Percentiles rank a stretch among this genome's conserved stretches.
phyloP scores from a whole-genome alignment of 805 yeast genomes.

The Sungouiozyma intestinalis region DNA sequence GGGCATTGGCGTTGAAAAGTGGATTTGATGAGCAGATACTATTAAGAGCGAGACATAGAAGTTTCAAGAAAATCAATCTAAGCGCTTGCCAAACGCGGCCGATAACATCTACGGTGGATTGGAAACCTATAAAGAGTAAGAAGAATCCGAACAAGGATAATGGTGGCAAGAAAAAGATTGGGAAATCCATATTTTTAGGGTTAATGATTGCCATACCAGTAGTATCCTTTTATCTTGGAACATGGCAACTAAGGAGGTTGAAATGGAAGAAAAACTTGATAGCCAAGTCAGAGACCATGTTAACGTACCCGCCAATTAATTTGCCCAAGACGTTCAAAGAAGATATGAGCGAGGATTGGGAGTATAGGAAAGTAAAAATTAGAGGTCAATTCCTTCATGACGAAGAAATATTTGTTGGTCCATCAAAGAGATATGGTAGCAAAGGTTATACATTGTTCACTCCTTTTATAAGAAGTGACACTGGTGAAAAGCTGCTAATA shows the following conservation, averaged over 20 bases:
- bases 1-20: not conserved
- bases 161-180: slow-evolving; percentile 18
- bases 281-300: slow-evolving; percentile 70
- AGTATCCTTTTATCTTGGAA: slow-evolving; percentile 73
- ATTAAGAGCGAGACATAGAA: too few species aligned
- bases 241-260: slow-evolving; percentile 84
- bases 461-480: slow-evolving; percentile 63
- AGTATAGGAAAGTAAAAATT: slow-evolving; percentile 67
- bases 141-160: slow-evolving; percentile 30
- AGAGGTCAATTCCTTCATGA: slow-evolving; percentile 74
- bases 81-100: slow-evolving; percentile 21
- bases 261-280: slow-evolving; percentile 83
- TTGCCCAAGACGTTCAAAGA: slow-evolving; percentile 61
- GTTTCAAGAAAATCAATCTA: not conserved
- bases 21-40: not conserved
- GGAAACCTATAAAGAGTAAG: slow-evolving; percentile 64
- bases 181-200: slow-evolving; percentile 28
- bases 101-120: slow-evolving; percentile 66
- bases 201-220: slow-evolving; percentile 66
- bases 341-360: slow-evolving; percentile 59
- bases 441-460: slow-evolving; percentile 74
- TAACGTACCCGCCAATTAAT: slow-evolving; percentile 62
- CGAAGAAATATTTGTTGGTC: slow-evolving; percentile 87
- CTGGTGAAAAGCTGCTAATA: slow-evolving; percentile 54
- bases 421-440: slow-evolving; percentile 60